A percentile compares a stretch with the other conserved stretches of the same genome.
phyloP scores from a whole-genome alignment of 1,284 basidiomycete genomes.

The Tilletia setariae region DNA sequence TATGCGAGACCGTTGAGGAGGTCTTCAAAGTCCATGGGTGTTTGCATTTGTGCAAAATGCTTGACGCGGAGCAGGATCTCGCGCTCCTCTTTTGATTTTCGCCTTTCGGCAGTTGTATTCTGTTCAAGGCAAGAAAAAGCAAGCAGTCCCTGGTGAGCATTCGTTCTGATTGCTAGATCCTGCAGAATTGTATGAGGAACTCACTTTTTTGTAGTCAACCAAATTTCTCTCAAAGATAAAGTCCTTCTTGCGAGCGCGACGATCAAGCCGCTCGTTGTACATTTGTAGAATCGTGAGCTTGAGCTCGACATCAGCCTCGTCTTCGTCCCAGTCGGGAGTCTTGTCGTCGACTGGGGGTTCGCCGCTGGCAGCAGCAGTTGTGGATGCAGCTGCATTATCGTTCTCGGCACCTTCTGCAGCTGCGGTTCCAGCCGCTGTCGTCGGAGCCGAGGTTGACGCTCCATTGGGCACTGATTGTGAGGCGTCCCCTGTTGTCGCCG shows the following conservation, averaged over 20 bases:
- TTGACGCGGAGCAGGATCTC: conserved; percentile 85
- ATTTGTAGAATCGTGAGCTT: conserved; percentile 87
- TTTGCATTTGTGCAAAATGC: conserved; percentile 87
- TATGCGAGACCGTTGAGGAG: conserved; percentile 79
- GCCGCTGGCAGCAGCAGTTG: conserved; percentile 25
- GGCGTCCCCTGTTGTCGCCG: neutral
- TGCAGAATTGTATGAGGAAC: conserved; percentile 25
- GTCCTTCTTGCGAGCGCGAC: conserved; percentile 79
- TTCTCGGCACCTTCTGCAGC: neutral
- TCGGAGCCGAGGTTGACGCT: no score
- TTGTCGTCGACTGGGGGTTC: conserved; percentile 28
- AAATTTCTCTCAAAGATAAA: conserved; percentile 88
- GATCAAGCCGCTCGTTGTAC: conserved; percentile 87
- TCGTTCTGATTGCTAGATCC: no score
- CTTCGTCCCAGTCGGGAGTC: conserved; percentile 64
- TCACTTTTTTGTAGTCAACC: conserved; percentile 87
- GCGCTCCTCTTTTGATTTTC: conserved; percentile 82
- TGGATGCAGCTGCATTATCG: neutral
- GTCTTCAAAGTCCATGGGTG: conserved; percentile 83
- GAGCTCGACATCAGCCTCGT: conserved; percentile 75
- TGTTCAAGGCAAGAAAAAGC: conserved; percentile 51
- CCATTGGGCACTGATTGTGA: no score
- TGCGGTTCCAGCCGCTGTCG: neutral
- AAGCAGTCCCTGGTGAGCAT: no score
- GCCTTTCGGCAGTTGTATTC: conserved; percentile 87